Conservation (phyloP, 208 protist species). For the Zelonia costaricensis region DNA sequence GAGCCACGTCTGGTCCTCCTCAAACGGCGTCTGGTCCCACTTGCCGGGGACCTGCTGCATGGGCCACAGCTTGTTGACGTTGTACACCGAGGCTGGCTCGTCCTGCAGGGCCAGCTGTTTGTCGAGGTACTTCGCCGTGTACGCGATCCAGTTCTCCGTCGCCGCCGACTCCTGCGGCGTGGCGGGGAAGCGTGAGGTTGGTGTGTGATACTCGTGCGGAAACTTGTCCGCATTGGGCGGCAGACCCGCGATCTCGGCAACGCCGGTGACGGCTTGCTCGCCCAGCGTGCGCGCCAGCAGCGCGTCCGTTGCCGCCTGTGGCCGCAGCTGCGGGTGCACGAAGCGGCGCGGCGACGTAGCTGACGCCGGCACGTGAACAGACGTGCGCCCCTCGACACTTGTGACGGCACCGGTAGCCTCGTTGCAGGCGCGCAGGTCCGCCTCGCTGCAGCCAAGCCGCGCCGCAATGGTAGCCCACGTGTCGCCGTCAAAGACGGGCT, state of each 20-base stretch:
- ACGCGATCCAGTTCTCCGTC: constrained; percentile 77
- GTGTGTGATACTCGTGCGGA: constrained; percentile 86
- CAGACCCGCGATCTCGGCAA: constrained; percentile 47
- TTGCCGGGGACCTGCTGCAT: constrained; percentile 89
- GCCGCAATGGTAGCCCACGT: constrained; percentile 52
- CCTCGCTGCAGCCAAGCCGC: constrained; percentile 55
- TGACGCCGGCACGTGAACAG: constrained; percentile 47
- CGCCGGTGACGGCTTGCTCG: constrained; percentile 39
- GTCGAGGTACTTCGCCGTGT: constrained; percentile 86
- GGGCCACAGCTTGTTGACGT: constrained; percentile 88
- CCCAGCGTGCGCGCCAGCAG: constrained; percentile 59
- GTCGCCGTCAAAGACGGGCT: constrained; percentile 62
- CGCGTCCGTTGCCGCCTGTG: constrained; percentile 61
- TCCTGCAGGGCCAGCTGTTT: constrained; percentile 62
- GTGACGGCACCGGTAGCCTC: constrained; percentile 2
- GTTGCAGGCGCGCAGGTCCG: constrained; percentile 53
- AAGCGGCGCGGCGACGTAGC: constrained; percentile 54
- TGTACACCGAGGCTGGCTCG: constrained; percentile 72
- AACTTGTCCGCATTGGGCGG: constrained; percentile 76
- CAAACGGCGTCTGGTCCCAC: constrained; percentile 85
- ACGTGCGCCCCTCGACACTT: constrained; percentile 8
- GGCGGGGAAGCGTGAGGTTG: constrained; percentile 73
- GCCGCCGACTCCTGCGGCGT: constrained; percentile 45
- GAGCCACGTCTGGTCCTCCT: constrained; percentile 92
- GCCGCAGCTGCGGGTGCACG: constrained; percentile 71